These are phyloP conservation scores for Aspergillus alliaceus DNA, from an alignment of 2,329 filamentous ascomycete species.

Conservation along the genomic window DNA sequence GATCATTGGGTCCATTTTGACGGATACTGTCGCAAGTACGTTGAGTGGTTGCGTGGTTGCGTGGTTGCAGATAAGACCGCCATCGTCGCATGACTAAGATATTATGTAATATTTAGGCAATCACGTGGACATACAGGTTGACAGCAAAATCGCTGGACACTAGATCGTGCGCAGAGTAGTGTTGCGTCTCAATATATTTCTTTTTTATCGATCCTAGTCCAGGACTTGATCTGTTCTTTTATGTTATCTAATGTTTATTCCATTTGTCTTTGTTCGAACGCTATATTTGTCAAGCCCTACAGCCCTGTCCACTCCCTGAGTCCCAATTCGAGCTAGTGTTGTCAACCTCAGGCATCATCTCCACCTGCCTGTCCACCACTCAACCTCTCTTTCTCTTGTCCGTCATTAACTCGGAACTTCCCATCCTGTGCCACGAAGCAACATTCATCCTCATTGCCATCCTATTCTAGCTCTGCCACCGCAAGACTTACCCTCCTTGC, in stretches of 20 bases:
- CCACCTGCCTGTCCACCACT: conserved; percentile 26
- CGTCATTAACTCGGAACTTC: conserved; percentile 26
- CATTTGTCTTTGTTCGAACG: not conserved
- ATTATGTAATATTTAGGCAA: not conserved
- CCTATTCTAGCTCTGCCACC: conserved; percentile 13
- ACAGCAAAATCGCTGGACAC: not conserved
- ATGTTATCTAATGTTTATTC: too few species aligned
- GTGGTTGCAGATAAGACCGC: too few species aligned
- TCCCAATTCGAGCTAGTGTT: not conserved
- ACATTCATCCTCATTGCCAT: conserved; percentile 23
- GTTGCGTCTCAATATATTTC: not conserved
- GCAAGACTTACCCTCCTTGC: conserved; percentile 11
- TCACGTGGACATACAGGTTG: not conserved
- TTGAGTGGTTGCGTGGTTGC: too few species aligned
- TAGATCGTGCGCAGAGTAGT: not conserved
- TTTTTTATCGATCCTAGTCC: not conserved
- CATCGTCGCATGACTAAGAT: not conserved
- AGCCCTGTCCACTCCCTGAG: not conserved
- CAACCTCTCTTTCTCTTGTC: conserved; percentile 27
- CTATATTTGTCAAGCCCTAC: not conserved
- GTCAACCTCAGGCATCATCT: conserved; percentile 19
- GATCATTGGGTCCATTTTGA: not conserved
- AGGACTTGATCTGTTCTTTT: too few species aligned
- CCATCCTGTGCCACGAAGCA: conserved; percentile 28
- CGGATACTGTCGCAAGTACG: too few species aligned